phyloP scores from a whole-genome alignment of 345 rosid species.

The Acer saccharum region DNA sequence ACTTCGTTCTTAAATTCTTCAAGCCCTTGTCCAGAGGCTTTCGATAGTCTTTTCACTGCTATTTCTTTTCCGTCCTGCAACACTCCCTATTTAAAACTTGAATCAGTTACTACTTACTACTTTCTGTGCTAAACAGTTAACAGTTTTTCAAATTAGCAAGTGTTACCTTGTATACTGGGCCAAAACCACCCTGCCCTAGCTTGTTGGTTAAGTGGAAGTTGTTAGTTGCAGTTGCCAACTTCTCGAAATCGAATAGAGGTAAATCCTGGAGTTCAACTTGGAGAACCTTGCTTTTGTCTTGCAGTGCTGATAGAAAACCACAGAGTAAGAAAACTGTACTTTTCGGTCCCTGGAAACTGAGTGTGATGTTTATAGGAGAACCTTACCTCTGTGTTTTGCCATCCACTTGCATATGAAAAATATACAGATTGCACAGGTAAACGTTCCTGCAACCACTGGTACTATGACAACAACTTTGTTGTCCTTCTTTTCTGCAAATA shows the following conservation, averaged over 20 bases:
- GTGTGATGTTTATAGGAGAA: background rate
- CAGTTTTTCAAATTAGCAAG: no score
- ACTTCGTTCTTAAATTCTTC: no score
- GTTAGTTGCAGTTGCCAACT: slow-evolving; percentile 28
- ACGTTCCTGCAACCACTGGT: background rate
- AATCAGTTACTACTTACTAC: no score
- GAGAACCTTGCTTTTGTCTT: background rate
- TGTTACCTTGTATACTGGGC: no score
- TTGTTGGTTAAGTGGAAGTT: slow-evolving; percentile 23
- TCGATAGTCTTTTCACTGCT: no score
- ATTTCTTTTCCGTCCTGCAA: no score
- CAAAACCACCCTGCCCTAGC: slow-evolving; percentile 40
- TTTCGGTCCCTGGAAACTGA: no score
- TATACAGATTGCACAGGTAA: background rate
- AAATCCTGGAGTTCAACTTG: background rate
- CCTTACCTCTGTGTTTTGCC: slow-evolving; percentile 23
- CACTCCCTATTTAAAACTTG: no score
- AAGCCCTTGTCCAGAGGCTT: no score
- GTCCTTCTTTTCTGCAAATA: background rate
- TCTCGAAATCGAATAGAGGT: slow-evolving; percentile 19
- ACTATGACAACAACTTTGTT: background rate
- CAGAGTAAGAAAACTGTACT: background rate
- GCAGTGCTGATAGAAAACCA: background rate
- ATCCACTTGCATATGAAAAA: background rate
- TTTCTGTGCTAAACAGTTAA: no score